Conservation (phyloP, 2,329 filamentous ascomycete species). For the Juglanconis juglandina region DNA sequence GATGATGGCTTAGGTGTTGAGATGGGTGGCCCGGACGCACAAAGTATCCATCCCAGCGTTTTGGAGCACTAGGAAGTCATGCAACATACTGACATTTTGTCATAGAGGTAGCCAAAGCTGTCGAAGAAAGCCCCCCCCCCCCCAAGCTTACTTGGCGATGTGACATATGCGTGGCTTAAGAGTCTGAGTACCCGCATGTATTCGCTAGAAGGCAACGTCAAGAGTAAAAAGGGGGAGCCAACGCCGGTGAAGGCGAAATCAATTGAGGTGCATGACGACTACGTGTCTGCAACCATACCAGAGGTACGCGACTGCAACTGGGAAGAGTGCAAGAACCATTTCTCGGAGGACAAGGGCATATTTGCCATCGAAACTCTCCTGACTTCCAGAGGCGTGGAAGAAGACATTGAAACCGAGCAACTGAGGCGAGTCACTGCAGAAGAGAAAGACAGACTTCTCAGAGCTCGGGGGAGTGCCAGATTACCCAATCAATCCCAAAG, state of each 20-base stretch:
- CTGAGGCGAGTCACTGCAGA: background rate
- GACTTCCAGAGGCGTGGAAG: background rate
- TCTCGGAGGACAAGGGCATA: background rate
- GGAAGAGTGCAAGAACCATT: conserved; percentile 10
- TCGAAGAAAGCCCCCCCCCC: too few relatives aligned
- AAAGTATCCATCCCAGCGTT: too few relatives aligned
- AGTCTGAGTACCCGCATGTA: background rate
- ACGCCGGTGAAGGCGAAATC: background rate
- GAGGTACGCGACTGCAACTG: background rate
- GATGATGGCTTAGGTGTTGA: too few relatives aligned
- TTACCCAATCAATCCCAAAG: background rate
- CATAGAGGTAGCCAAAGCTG: too few relatives aligned
- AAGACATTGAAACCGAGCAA: background rate
- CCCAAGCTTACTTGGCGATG: background rate
- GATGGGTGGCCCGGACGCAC: too few relatives aligned
- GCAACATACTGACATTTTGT: too few relatives aligned
- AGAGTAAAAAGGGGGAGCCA: background rate
- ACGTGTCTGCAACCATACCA: background rate
- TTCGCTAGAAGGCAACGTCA: background rate
- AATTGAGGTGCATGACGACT: background rate
- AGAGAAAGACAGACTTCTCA: background rate
- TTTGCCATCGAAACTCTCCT: conserved; percentile 6
- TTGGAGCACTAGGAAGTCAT: too few relatives aligned
- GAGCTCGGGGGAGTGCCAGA: background rate
- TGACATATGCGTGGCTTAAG: background rate